Base-by-base conservation (phyloP, 1,139 yeast genomes). In the Sugiyamaella paludigena region DNA sequence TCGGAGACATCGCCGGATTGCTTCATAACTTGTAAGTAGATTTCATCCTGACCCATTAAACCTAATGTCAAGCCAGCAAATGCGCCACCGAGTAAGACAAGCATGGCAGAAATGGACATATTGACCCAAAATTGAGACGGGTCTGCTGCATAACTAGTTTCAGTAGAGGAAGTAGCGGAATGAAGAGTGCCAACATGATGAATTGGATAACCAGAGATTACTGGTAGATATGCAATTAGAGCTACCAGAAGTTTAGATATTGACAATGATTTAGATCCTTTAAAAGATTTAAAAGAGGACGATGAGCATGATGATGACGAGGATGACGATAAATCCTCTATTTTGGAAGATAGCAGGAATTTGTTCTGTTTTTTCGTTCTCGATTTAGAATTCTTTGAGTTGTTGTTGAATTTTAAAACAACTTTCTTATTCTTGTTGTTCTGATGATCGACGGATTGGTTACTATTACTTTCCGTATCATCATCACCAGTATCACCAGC, bases 21-120 rank as follows among this genome's bases (percentile, higher is more conserved):
- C 47, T 66, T 66, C 39, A 72, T 67, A 9, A 73, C 77, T 57
- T 73, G 75, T 26, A 73, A 62, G 61, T 89, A 87, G 36, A 91
- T 94, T 68, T 91, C 98, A 67, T 92, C 98, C 69, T 91, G 98
- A 55, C 98, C 98, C 98, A 92, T 92, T 30, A 92, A 77, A 2
- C 95, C 98, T 49, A 92, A 75, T 24, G 98, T 92, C 46, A 92
- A 74, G 7, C 98, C 98, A 1, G 98, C 98, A 73, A 92, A 92
- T 11, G 89, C 86, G 56, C 98, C 98, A 45, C 98, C 98, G 3
- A 89, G 77, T 37, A 92, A 66, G 1, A 92, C 98, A 33, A 92
- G 76, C 26, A 77, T 59, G 2, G 77, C 78, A 0, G 96, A 85
- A 2, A 86, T 72, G 35, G 77, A 54, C 61, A 83, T 67, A 61